Evolutionary conservation across 1,139 yeast genomes (phyloP).

Genomic region (Candida smagusa): DNA sequence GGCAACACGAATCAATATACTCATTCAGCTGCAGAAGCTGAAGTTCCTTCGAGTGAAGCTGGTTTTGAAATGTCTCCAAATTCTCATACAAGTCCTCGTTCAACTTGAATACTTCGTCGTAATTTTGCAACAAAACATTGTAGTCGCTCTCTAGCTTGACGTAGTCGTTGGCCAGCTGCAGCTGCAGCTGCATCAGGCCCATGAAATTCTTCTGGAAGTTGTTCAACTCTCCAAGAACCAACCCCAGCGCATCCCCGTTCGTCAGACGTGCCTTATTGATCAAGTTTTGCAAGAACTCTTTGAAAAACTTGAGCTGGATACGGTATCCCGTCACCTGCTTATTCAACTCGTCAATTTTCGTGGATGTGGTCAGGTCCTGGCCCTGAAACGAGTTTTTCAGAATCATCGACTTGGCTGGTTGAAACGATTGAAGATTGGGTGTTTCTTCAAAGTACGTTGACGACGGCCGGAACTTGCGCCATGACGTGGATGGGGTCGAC

Average conservation of each 20-base stretch:
- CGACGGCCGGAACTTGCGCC: constrained; percentile 32
- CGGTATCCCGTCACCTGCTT: constrained; percentile 42
- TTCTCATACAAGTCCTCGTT: constrained; percentile 39
- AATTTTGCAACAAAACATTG: constrained; percentile 23
- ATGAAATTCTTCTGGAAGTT: constrained; percentile 22
- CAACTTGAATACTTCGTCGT: constrained; percentile 34
- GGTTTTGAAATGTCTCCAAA: constrained; percentile 34
- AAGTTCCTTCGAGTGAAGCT: constrained; percentile 25
- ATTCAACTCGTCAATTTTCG: constrained; percentile 31
- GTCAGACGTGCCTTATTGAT: constrained; percentile 24
- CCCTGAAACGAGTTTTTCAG: constrained; percentile 10
- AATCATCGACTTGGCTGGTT: constrained; percentile 4
- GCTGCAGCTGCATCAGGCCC: constrained; percentile 13
- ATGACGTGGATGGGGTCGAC: constrained; percentile 16
- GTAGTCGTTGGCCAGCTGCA: constrained; percentile 5
- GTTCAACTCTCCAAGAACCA: constrained; percentile 22
- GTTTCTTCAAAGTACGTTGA: constrained; percentile 11
- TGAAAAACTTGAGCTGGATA: constrained; percentile 42
- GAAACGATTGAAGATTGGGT: constrained; percentile 8
- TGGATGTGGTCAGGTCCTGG: constrained; percentile 13
- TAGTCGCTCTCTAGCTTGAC: constrained; percentile 13
- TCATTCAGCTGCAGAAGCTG: constrained; percentile 15
- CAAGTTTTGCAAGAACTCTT: constrained; percentile 38
- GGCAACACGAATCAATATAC: constrained; percentile 16
- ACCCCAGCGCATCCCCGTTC: constrained; percentile 8